These are phyloP conservation scores for Coprinopsis strossmayeri DNA, from an alignment of 768 basidiomycete genomes.

Conservation along the genomic window DNA sequence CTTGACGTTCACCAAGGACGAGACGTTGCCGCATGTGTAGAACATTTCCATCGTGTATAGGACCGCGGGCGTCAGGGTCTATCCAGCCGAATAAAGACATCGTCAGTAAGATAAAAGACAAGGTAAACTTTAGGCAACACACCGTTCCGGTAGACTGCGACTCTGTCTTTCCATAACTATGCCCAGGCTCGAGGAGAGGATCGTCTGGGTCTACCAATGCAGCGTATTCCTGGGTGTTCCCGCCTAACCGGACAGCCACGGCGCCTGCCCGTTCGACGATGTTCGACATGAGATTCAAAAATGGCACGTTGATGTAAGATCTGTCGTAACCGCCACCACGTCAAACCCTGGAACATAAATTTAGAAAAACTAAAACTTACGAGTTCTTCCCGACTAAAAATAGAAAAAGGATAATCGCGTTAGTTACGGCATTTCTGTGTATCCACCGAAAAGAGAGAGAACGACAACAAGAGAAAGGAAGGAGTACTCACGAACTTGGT, in stretches of 20 bases:
- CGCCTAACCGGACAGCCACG: slow-evolving; percentile 66
- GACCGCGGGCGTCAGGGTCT: slow-evolving; percentile 68
- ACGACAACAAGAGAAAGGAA: slow-evolving; percentile 23
- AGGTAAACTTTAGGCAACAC: slow-evolving; percentile 9
- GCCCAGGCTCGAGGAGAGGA: slow-evolving; percentile 31
- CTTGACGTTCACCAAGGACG: slow-evolving; percentile 48
- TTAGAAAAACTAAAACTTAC: slow-evolving; percentile 20
- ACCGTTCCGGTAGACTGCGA: slow-evolving; percentile 33
- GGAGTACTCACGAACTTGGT: slow-evolving; percentile 43
- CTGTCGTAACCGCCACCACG: slow-evolving; percentile 2
- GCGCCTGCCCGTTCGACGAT: slow-evolving; percentile 55
- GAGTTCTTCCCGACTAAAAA: slow-evolving; percentile 42
- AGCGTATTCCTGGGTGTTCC: slow-evolving; percentile 74
- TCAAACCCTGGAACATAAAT: slow-evolving; percentile 19
- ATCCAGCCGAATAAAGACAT: neutral
- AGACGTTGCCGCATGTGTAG: slow-evolving; percentile 59
- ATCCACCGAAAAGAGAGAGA: no score
- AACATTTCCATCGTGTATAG: slow-evolving; percentile 60
- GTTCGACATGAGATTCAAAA: slow-evolving; percentile 74
- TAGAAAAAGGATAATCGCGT: slow-evolving; percentile 11
- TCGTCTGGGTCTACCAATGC: slow-evolving; percentile 35
- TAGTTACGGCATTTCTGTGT: slow-evolving; percentile 26
- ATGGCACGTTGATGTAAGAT: slow-evolving; percentile 44
- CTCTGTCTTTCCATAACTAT: slow-evolving; percentile 44
- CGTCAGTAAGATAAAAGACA: neutral